Percentiles rank a stretch among this genome's conserved stretches.
Evolutionary conservation across 371 early-diverging fungal genomes (phyloP).

Genomic region (Mortierella sp.): DNA sequence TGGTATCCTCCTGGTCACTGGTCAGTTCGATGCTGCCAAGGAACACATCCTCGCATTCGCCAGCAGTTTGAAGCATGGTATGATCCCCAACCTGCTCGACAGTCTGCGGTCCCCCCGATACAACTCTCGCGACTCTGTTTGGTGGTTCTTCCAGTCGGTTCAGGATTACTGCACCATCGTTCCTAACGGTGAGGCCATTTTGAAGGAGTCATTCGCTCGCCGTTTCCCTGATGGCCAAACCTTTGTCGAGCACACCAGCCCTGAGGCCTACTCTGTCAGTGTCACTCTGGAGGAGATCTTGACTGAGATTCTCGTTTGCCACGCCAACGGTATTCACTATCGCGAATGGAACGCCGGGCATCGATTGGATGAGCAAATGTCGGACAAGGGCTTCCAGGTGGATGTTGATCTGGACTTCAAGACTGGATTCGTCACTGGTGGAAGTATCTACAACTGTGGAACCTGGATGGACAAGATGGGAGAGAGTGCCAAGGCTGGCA

Average conservation of each 20-base stretch:
- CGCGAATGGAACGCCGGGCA: conserved; percentile 96
- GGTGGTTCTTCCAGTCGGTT: conserved; percentile 95
- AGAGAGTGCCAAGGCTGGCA: conserved; percentile 92
- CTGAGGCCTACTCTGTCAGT: conserved; percentile 68
- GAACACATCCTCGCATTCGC: conserved; percentile 93
- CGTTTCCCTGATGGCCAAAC: conserved; percentile 87
- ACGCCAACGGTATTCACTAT: conserved; percentile 94
- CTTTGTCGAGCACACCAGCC: conserved; percentile 77
- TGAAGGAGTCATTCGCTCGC: conserved; percentile 78
- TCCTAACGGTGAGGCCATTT: conserved; percentile 84
- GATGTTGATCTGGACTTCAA: conserved; percentile 76
- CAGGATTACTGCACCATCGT: conserved; percentile 85
- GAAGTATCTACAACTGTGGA: conserved; percentile 95
- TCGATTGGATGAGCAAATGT: conserved; percentile 92
- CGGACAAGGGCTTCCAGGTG: conserved; percentile 90
- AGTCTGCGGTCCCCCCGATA: conserved; percentile 89
- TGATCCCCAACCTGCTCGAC: conserved; percentile 96
- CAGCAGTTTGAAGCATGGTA: conserved; percentile 88
- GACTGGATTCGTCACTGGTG: conserved; percentile 90
- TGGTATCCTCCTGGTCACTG: conserved; percentile 88
- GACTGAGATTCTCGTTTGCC: conserved; percentile 93
- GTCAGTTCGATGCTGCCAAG: conserved; percentile 84
- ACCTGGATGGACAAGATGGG: conserved; percentile 99
- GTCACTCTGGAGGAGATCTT: conserved; percentile 87
- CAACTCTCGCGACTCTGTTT: conserved; percentile 96